Conservation (phyloP, 805 yeast species). For the Candida ovalis region DNA sequence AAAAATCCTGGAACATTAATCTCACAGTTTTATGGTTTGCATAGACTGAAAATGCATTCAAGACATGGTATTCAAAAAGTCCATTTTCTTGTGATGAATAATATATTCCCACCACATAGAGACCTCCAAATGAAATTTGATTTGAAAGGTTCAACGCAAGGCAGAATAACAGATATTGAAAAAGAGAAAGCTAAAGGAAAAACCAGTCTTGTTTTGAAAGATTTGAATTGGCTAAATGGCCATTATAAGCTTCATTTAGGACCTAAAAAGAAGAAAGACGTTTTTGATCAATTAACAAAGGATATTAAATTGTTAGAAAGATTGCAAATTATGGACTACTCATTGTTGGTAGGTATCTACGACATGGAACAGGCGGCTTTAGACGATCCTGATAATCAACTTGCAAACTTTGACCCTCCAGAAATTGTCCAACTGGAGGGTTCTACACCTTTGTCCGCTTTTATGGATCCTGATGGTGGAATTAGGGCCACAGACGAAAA, state of each 20-base stretch:
- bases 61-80: conserved; percentile 59
- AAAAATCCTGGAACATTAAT: conserved; percentile 82
- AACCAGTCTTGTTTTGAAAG: conserved; percentile 62
- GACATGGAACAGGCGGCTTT: conserved; percentile 58
- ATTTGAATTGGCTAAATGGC: conserved; percentile 79
- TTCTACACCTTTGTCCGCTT: conserved; percentile 13
- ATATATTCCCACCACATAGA: conserved; percentile 89
- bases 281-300: conserved; percentile 64
- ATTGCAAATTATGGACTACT: conserved; percentile 93
- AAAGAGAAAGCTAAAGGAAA: conserved; percentile 26
- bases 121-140: conserved; percentile 85
- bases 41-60: conserved; percentile 84
- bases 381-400: conserved; percentile 22
- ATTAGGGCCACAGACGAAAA: conserved; percentile 64
- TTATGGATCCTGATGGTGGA: conserved; percentile 62
- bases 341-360: conserved; percentile 83
- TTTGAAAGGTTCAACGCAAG: conserved; percentile 89
- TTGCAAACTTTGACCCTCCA: conserved; percentile 24
- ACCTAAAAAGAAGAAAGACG: conserved; percentile 55
- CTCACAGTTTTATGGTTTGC: conserved; percentile 95
- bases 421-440: conserved; percentile 15
- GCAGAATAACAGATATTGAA: conserved; percentile 53
- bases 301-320: conserved; percentile 73
- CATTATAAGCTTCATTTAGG: conserved; percentile 69
- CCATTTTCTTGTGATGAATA: conserved; percentile 95